Evolutionary conservation across 257 asterid species (phyloP), one percentile per base, ranked within the genome.

Genomic region (Euphrasia confusa): DNA sequence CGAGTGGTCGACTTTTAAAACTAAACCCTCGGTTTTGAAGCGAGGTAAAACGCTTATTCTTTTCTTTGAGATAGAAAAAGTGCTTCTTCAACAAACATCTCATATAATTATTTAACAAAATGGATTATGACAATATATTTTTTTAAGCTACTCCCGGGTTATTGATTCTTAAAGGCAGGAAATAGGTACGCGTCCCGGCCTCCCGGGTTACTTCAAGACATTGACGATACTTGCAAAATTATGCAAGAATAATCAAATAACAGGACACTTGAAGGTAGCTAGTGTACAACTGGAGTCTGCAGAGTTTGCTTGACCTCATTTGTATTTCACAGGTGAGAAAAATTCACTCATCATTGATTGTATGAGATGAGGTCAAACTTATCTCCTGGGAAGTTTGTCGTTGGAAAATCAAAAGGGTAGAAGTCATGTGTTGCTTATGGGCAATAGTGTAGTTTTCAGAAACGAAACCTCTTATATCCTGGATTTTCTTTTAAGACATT

Each of bases 201-300:
- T 27, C 71, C 26, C 54, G 49, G 54, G 47, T 63, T 56, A 42
- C 47, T 15, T 68, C 21, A 63, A 52, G 63, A 17, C 42, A 27
- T 15, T 50, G 28, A 63, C 54, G 57, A 49, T 64, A 72, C 48
- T 40, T 60, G 68, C 67, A 63, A 45, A 63, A 47, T 66, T 30
- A 14, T 39, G 57, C 45, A 44, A 64, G 68, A 60, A 52, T 62
- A 66, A 32, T 50, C 4, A 0, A 27, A 4, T 39, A 50, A 15
- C 44, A 11, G 61, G 64, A 26, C 60, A 61, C 18, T 40, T 52
- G 30, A 32, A 52, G 8, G 62, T 61, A 71, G 66, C 68, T 49
- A 49, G 18, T 59, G 45, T 24, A 64, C 52, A 32, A 62, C 58
- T 68, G 69, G 47, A 63, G 60, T 42, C 49, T 42, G 14, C 49